Conservation (phyloP, 306 rosid genomes). For the Malus sieversii region DNA sequence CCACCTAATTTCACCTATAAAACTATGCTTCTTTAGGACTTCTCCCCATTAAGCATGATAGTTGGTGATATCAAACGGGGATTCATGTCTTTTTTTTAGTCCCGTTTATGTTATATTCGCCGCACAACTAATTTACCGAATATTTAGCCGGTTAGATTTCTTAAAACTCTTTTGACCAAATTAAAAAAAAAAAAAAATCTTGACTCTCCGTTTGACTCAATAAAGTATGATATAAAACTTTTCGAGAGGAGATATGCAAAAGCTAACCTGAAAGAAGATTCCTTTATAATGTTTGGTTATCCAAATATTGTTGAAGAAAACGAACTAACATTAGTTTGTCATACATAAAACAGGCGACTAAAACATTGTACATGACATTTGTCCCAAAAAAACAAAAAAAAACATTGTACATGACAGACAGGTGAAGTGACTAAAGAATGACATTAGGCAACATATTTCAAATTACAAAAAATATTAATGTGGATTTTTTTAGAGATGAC, state of each 20-base stretch:
- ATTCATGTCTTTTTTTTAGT: too few species aligned
- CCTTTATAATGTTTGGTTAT: conserved; percentile 36
- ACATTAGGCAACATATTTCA: not conserved
- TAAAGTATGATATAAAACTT: not conserved
- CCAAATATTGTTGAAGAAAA: conserved; percentile 11
- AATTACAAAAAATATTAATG: not conserved
- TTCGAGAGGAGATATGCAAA: not conserved
- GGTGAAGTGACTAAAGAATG: not conserved
- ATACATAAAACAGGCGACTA: not conserved
- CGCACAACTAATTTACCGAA: too few species aligned
- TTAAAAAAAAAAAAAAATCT: too few species aligned
- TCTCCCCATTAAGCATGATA: too few species aligned
- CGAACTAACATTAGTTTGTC: not conserved
- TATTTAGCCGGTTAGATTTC: too few species aligned
- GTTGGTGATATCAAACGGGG: too few species aligned
- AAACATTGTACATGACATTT: not conserved
- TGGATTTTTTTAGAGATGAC: not conserved
- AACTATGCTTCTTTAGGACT: not conserved
- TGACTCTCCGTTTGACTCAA: too few species aligned
- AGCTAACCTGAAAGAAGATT: conserved; percentile 30
- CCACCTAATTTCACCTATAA: not conserved
- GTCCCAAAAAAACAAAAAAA: too few species aligned
- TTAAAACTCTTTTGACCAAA: not conserved
- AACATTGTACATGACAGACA: too few species aligned
- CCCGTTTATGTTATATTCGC: too few species aligned